These are phyloP conservation scores for Cucurbita pepo DNA, from an alignment of 306 rosid genomes.

Conservation along the genomic window DNA sequence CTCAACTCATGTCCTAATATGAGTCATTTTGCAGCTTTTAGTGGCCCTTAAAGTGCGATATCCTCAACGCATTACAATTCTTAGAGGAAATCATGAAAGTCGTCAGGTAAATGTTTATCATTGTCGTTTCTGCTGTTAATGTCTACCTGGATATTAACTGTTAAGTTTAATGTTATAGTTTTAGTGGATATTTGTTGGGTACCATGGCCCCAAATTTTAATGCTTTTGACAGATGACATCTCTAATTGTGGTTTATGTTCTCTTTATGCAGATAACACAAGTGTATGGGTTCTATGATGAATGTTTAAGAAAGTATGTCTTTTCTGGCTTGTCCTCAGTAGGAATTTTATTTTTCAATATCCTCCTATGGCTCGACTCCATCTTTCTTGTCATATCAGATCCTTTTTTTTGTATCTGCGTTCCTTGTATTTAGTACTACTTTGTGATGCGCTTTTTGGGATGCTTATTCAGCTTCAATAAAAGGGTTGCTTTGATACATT, in stretches of 20 bases:
- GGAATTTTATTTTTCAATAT: background rate
- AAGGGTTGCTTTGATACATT: background rate
- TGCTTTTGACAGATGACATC: background rate
- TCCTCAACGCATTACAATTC: constrained; percentile 78
- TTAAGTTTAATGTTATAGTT: background rate
- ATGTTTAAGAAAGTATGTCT: constrained; percentile 81
- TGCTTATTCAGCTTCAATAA: background rate
- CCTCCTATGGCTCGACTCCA: background rate
- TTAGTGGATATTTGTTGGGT: background rate
- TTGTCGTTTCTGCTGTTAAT: background rate
- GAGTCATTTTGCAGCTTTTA: constrained; percentile 50
- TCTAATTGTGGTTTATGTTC: constrained; percentile 13
- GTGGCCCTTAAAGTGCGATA: constrained; percentile 94
- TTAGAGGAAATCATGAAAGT: constrained; percentile 98
- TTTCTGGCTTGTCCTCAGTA: constrained; percentile 3
- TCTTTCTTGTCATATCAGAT: background rate
- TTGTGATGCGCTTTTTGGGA: background rate
- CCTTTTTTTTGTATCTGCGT: background rate
- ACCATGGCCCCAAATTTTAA: background rate
- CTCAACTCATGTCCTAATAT: background rate
- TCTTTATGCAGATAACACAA: constrained; percentile 77
- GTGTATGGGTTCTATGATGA: constrained; percentile 94
- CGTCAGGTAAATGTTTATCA: constrained; percentile 52
- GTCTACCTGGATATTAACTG: background rate
- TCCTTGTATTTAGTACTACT: background rate